These are phyloP conservation scores for Proliferodiscus dingleyae DNA, from an alignment of 2,329 filamentous ascomycete species.

Conservation along the genomic window DNA sequence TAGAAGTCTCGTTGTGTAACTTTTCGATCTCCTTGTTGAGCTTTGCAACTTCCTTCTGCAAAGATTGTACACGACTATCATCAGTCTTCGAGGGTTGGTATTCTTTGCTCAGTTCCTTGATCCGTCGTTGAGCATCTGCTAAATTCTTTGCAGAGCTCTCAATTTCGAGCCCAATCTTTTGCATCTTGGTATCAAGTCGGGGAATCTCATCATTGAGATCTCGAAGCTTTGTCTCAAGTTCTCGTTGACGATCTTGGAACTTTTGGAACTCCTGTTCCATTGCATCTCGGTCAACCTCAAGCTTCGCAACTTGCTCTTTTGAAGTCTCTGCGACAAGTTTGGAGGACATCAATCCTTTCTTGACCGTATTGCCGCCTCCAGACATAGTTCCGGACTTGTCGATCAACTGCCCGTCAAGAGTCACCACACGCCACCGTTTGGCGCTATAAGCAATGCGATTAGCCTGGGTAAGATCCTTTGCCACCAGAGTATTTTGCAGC, in stretches of 20 bases:
- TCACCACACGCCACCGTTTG: conserved; percentile 92
- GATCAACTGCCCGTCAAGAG: conserved; percentile 89
- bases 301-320: conserved; percentile 81
- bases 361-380: conserved; percentile 86
- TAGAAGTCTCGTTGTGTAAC: conserved; percentile 78
- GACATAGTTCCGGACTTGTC: conserved; percentile 99
- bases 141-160: conserved; percentile 83
- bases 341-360: conserved; percentile 92
- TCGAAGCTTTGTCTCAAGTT: conserved; percentile 69
- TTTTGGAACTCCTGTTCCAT: conserved; percentile 78
- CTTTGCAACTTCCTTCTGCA: conserved; percentile 73
- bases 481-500: conserved; percentile 90
- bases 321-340: conserved; percentile 84
- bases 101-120: conserved; percentile 78
- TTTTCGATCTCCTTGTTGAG: conserved; percentile 75
- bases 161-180: conserved; percentile 84
- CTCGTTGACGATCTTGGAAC: conserved; percentile 78
- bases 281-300: conserved; percentile 80
- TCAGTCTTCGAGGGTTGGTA: conserved; percentile 78
- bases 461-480: conserved; percentile 87
- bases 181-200: conserved; percentile 79
- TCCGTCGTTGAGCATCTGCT: conserved; percentile 74
- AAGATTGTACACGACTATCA: conserved; percentile 62
- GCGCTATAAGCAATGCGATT: conserved; percentile 96
- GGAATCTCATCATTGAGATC: conserved; percentile 75